Conservation (phyloP, 345 rosid genomes). For the Populus euphratica region DNA sequence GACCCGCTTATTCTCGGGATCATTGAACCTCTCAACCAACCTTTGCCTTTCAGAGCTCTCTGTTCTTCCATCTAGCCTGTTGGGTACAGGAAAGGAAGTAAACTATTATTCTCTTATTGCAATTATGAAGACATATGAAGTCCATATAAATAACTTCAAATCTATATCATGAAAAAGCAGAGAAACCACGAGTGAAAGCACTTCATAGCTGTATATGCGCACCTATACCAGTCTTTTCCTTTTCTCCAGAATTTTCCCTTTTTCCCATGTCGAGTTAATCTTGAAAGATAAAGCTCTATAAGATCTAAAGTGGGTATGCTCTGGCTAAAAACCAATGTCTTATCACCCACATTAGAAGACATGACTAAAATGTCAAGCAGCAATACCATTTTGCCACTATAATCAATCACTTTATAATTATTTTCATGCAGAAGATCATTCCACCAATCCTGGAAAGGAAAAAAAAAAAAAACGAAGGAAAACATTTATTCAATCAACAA, state of each 20-base stretch:
- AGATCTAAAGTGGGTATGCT: conserved; percentile 98
- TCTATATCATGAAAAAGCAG: neutral
- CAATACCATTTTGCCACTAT: conserved; percentile 98
- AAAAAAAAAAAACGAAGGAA: neutral
- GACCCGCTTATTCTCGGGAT: conserved; percentile 73
- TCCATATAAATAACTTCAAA: neutral
- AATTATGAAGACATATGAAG: conserved; percentile 1
- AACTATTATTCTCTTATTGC: neutral
- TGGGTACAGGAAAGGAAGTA: conserved; percentile 10
- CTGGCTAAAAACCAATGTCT: conserved; percentile 94
- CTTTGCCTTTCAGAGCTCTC: conserved; percentile 96
- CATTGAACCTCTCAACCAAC: conserved; percentile 91
- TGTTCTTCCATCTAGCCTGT: conserved; percentile 95
- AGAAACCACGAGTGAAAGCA: neutral
- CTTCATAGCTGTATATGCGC: conserved; percentile 23
- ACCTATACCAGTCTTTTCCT: conserved; percentile 99
- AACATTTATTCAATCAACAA: neutral
- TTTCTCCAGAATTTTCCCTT: conserved; percentile 88
- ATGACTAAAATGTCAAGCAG: conserved; percentile 79
- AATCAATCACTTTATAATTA: conserved; percentile 61
- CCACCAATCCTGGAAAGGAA: conserved; percentile 82
- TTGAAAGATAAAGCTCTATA: conserved; percentile 87
- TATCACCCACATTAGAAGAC: conserved; percentile 77
- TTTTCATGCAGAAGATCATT: conserved; percentile 76
- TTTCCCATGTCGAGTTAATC: conserved; percentile 64